These are phyloP conservation scores for Paspalum vaginatum DNA, from an alignment of 176 grass and related monocot genomes.

Conservation along the genomic window DNA sequence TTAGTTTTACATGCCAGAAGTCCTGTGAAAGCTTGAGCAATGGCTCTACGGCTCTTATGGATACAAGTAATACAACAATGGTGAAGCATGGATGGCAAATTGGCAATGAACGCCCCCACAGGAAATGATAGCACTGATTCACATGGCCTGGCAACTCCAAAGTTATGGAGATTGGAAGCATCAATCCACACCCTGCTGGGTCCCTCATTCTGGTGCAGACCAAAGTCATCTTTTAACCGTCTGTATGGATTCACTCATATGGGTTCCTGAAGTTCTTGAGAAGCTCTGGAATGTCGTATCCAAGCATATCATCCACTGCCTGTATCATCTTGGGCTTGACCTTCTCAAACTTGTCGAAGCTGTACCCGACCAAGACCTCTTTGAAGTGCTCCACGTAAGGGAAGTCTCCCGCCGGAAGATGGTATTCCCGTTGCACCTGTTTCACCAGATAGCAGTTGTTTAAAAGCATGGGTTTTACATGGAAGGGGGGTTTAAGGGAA, in stretches of 20 bases:
- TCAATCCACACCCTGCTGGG: neutral
- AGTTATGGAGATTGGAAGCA: neutral
- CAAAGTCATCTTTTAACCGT: neutral
- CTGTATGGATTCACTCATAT: constrained; percentile 56
- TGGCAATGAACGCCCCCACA: neutral
- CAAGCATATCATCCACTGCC: constrained; percentile 92
- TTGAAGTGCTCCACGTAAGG: constrained; percentile 87
- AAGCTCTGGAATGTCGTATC: constrained; percentile 89
- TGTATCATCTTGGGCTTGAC: constrained; percentile 97
- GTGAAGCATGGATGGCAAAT: neutral
- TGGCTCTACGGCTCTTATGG: constrained; percentile 29
- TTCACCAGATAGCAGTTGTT: constrained; percentile 13
- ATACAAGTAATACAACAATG: constrained; percentile 37
- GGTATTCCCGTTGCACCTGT: constrained; percentile 87
- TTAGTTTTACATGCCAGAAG: constrained; percentile 18
- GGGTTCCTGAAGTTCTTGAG: constrained; percentile 90
- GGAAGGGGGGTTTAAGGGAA: neutral
- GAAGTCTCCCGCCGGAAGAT: constrained; percentile 86
- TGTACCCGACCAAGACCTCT: constrained; percentile 80
- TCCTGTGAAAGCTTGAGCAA: neutral
- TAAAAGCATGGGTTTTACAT: constrained; percentile 17
- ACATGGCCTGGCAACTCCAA: neutral
- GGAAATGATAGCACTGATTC: neutral
- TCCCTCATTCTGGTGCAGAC: constrained; percentile 6
- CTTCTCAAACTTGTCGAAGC: constrained; percentile 93